Evolutionary conservation across 2,329 filamentous ascomycete species (phyloP).

Genomic region (Pseudogymnoascus sp.): DNA sequence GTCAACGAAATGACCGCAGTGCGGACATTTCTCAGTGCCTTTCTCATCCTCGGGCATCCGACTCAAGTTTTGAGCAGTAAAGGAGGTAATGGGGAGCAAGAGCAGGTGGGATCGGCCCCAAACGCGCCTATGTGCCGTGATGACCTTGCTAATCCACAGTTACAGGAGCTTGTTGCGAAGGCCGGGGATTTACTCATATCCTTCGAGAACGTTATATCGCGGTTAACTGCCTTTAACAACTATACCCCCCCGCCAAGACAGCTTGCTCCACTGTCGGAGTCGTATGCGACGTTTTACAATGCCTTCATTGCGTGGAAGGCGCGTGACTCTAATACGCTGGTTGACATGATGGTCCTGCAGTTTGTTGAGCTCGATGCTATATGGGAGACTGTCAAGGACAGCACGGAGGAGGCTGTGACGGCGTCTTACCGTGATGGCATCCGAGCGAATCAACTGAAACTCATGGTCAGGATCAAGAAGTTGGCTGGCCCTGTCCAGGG

Average conservation of each 20-base stretch:
- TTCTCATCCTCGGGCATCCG: constrained; percentile 71
- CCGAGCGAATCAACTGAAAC: constrained; percentile 69
- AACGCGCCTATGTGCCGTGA: constrained; percentile 40
- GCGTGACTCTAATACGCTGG: constrained; percentile 66
- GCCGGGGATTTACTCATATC: constrained; percentile 67
- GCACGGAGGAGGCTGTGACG: constrained; percentile 63
- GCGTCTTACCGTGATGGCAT: constrained; percentile 74
- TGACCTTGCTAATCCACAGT: constrained; percentile 52
- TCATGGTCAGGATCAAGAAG: constrained; percentile 72
- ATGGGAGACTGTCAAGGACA: constrained; percentile 74
- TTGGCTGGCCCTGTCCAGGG: constrained; percentile 65
- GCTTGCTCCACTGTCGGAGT: constrained; percentile 54
- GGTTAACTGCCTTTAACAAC: constrained; percentile 57
- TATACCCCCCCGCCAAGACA: constrained; percentile 58
- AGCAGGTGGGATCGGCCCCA: constrained; percentile 43
- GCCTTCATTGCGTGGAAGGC: constrained; percentile 81
- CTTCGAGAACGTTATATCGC: constrained; percentile 67
- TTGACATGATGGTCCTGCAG: constrained; percentile 79
- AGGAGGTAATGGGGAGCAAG: constrained; percentile 48
- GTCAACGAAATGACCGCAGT: constrained; percentile 62
- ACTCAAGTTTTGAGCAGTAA: constrained; percentile 70
- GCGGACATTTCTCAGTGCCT: constrained; percentile 71
- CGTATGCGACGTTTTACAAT: constrained; percentile 66
- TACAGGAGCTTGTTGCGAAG: constrained; percentile 67
- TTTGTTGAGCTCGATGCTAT: constrained; percentile 80